Evolutionary conservation across 2,329 filamentous ascomycete genomes (phyloP), one percentile per base, ranked within the genome.

Genomic region (Trichophyton benhamiae): DNA sequence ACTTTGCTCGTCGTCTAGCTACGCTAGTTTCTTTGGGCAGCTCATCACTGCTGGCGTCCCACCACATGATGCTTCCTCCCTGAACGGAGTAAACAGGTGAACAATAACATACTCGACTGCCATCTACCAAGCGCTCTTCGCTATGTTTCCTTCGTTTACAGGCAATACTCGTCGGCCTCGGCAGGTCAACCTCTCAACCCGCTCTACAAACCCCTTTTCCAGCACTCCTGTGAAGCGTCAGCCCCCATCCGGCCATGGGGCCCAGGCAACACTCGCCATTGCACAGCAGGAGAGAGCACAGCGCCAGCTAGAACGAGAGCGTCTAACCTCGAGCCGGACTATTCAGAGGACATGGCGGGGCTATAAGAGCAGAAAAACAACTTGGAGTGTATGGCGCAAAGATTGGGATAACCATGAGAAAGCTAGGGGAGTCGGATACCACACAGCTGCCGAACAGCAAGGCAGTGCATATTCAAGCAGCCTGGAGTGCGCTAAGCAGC

Each of bases 121-220:
- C 22, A 25, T 33, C 27, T 41, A 15, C 55, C 17, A 53, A 33
- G 52, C 55, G 15, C 27, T 27, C n/a, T 27, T n/a, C 33, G 17
- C 25, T 67, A 96, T 96, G 92, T 95, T 94, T 77, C 86, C 88
- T 64, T 91, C 88, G 60, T 99, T 99, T 77, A 94, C 89, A 25
- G 94, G 94, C 68, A 89, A 78, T 75, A 89, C 90, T 68, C 86
- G 89, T 70, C 88, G 89, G 67, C 87, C 87, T 64, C 87, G 94
- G 66, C 91, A 96, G 73, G 90, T 97, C 72, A 96, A 97, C 75
- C 86, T 99, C 64, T 94, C 90, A 66, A 94, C 91, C 65, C 87
- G 91, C 67, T 84, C 83, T 66, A 79, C 80, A 58, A 95, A 96
- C 70, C 89, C 91, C 2, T 95, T 94, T 73, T 85, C 81, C 59